phyloP scores from a whole-genome alignment of 495 filamentous ascomycete species.

The Aspergillus ellipticus region DNA sequence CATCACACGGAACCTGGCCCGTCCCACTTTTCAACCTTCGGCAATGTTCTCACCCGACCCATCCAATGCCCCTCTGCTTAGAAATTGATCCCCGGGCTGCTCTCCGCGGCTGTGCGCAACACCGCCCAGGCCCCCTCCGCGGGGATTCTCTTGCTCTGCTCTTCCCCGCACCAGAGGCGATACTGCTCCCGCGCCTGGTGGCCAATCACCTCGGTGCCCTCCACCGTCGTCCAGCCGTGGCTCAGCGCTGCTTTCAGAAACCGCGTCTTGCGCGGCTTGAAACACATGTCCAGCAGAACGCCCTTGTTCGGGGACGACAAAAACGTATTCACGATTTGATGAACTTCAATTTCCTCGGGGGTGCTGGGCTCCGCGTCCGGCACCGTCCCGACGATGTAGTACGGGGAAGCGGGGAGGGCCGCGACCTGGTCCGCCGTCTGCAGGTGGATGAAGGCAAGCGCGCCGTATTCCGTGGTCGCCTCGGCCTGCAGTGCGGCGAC shows the following conservation, averaged over 20 bases:
- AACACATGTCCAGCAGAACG: conserved; percentile 68
- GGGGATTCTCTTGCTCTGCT: conserved; percentile 43
- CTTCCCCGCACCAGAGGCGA: conserved; percentile 53
- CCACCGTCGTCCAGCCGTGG: conserved; percentile 56
- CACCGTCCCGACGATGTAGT: conserved; percentile 58
- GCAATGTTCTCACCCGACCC: background rate
- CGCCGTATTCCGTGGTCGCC: conserved; percentile 18
- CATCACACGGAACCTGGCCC: too few relatives aligned
- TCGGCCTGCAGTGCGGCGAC: conserved; percentile 49
- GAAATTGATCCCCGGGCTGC: conserved; percentile 27
- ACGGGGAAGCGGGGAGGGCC: conserved; percentile 47
- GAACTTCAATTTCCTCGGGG: conserved; percentile 45
- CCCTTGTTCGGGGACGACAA: conserved; percentile 44
- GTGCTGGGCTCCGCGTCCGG: conserved; percentile 59
- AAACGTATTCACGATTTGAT: conserved; percentile 50
- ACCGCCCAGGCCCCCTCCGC: conserved; percentile 43
- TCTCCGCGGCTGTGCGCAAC: conserved; percentile 35
- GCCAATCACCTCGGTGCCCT: conserved; percentile 63
- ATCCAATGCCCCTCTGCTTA: too few relatives aligned
- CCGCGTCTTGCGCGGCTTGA: conserved; percentile 61
- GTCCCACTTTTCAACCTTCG: background rate
- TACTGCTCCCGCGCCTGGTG: conserved; percentile 67
- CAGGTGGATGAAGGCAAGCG: conserved; percentile 47
- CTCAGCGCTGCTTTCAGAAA: conserved; percentile 48
- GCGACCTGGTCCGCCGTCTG: conserved; percentile 48